Base-by-base conservation (phyloP, 108 stramenopile genomes). In the Nannochloropsis gaditana region DNA sequence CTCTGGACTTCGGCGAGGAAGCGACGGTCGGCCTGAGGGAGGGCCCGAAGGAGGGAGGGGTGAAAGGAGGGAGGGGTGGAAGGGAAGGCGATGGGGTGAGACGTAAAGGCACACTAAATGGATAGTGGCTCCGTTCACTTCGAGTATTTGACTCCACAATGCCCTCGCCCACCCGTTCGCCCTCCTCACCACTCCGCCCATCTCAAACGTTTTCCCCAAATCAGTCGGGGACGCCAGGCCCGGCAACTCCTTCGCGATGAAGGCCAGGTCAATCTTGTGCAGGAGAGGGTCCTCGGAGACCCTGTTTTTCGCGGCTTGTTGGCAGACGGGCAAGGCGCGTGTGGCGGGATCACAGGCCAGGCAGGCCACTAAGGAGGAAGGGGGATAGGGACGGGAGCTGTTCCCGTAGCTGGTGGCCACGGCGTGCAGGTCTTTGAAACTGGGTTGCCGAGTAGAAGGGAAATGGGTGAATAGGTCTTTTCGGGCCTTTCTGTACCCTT, bases 171-270 rank as follows among this genome's bases (percentile, higher is more conserved):
- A 1, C 59, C 59, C 59, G 15, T n/a, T n/a, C 59, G 15, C 59
- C 59, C 59, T 73, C 59, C 59, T n/a, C n/a, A 73, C 59, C 59
- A n/a, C 59, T 73, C 59, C 59, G 59, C n/a, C 19, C 19, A 73
- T n/a, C 19, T 73, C n/a, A n/a, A 73, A 73, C 59, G 59, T 73
- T 15, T 73, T 3, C 4, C 59, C 59, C 4, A 73, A n/a, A 1
- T 73, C 59, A n/a, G 59, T 73, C 59, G 59, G 19, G 3, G 59
- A 73, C 5, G 59, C 59, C 59, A 73, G 3, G 2, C 19, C 59
- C 59, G 15, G 19, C 59, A 73, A n/a, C 59, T 73, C 59, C 6
- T 73, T 73, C 59, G 15, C 59, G 59, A 73, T 73, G 59, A 73
- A 73, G 6, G 59, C 15, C 59, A 73, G 59, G n/a, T 73, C 59